Percentiles rank a stretch among this genome's conserved stretches.
These are phyloP conservation scores for Gentiana dahurica DNA, from an alignment of 257 asterid genomes.

Conservation along the genomic window DNA sequence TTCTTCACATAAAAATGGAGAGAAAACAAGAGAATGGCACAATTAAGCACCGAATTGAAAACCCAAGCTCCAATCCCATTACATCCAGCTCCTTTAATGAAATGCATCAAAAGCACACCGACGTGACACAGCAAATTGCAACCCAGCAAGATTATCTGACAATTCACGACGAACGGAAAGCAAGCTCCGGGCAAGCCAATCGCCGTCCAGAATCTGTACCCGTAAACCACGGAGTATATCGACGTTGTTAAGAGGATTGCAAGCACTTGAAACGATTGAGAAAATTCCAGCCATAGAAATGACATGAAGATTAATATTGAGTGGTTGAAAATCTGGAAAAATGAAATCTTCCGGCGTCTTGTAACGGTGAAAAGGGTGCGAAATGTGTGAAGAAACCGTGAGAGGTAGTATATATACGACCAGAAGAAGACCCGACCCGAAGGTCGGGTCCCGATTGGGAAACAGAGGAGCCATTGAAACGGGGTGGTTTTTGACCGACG, in stretches of 20 bases:
- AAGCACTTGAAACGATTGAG: constrained; percentile 75
- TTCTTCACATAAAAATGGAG: constrained; percentile 52
- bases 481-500: constrained; percentile 58
- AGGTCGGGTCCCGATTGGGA: constrained; percentile 83
- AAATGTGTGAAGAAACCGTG: constrained; percentile 65
- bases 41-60: constrained; percentile 72
- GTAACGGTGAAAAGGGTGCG: constrained; percentile 41
- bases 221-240: constrained; percentile 64
- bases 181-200: constrained; percentile 68
- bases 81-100: constrained; percentile 80
- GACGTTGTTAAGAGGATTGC: constrained; percentile 54
- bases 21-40: constrained; percentile 49
- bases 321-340: constrained; percentile 48
- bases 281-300: constrained; percentile 81
- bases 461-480: constrained; percentile 74
- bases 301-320: constrained; percentile 55
- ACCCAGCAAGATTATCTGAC: constrained; percentile 51
- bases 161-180: constrained; percentile 57
- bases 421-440: constrained; percentile 91
- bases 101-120: constrained; percentile 55
- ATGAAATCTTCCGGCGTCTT: constrained; percentile 33
- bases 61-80: constrained; percentile 88
- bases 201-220: constrained; percentile 89
- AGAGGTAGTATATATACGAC: constrained; percentile 73
- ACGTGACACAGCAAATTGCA: constrained; percentile 66